Base-by-base conservation (phyloP, 345 rosid genomes). In the Erucastrum elatum region DNA sequence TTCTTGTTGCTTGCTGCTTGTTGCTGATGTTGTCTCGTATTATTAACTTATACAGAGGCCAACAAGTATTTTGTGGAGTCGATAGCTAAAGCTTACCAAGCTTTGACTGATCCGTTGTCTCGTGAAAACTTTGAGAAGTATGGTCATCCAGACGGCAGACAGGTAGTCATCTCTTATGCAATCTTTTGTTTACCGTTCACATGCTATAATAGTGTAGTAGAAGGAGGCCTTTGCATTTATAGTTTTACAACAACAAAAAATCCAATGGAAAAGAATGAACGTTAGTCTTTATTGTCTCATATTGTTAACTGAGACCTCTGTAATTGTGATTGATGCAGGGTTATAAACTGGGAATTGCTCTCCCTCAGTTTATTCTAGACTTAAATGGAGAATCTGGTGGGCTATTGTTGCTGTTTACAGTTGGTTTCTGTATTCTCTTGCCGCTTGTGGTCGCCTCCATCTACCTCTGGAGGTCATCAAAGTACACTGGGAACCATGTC, bases 101-200 rank as follows among this genome's bases (percentile, higher is more conserved):
- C 99, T 39, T 84, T 96, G 51, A 96, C 97, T 26, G 96, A 96
- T 81, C 97, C 98, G 5, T 39, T 89, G 55, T 93, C 98, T 46
- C 98, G 93, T 41, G 98, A 93, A 87, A 96, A 93, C 87, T 95
- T 83, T 84, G 99, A 95, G 86, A 95, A 91, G 80, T 95, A 95
- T 68, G 99, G 99, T 34, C 99, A 96, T 85, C 99, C 98, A 1
- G 98, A 96, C 84, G 99, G 99, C 33, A 93, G 91, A 84, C 97
- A 93, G 92, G 99, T 89, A 81, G 35, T 73, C 9, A 79, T 2
- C 1, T 55, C 39, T 4, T 64, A 74, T 16, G 21, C 71, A 25
- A 17, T 25, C 66, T 16, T 29, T 73, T 72, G 13, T 44, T 41
- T 31, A 30, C 56, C 34, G 6, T 15, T 65, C 37, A 37, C 3